Base-by-base conservation (phyloP, 495 filamentous ascomycete genomes). In the Astrothelium macrocarpum region DNA sequence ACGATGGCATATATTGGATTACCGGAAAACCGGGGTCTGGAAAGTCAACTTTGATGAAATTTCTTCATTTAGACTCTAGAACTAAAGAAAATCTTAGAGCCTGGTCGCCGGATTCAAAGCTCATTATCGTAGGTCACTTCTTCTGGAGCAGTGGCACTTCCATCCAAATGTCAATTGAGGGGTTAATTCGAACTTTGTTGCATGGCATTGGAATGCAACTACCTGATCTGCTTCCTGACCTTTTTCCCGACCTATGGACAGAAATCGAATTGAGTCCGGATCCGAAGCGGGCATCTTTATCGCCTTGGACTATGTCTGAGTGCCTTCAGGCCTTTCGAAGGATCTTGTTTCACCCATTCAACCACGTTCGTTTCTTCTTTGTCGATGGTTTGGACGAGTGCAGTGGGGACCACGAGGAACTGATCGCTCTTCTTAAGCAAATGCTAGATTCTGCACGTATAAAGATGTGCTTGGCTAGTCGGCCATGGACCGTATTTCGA, bases 301-400 rank as follows among this genome's bases (percentile, higher is more conserved):
- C 16, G 45, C 18, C 45, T 49, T 49, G 45, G 45, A 49, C 45
- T 49, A 49, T 20, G 23, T 20, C 45, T 16, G 45, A 49, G n/a
- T 49, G 45, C 23, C 45, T 49, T 49, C 12, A 49, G 23, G 45
- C 45, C n/a, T 49, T 49, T 49, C 45, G 45, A 12, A 49, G n/a
- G n/a, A 49, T 49, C 23, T 16, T 49, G 23, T 12, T n/a, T 20
- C 23, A 16, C 18, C 45, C 45, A 49, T 49, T 49, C 45, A 49
- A 1, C n/a, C 45, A 49, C 5, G 16, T 63, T 59, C 62, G 28
- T 7, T 49, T 32, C 42, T 64, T 59, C 49, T 64, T 69, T 20
- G 62, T 69, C 26, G 67, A 69, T 56, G 67, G 64, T 11, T 42
- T 69, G 16, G 67, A 69, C 45, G 64, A 66, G 29, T 69, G 39